These are phyloP conservation scores for Chlorella sp. DNA, from an alignment of 139 green algal species.

Conservation along the genomic window DNA sequence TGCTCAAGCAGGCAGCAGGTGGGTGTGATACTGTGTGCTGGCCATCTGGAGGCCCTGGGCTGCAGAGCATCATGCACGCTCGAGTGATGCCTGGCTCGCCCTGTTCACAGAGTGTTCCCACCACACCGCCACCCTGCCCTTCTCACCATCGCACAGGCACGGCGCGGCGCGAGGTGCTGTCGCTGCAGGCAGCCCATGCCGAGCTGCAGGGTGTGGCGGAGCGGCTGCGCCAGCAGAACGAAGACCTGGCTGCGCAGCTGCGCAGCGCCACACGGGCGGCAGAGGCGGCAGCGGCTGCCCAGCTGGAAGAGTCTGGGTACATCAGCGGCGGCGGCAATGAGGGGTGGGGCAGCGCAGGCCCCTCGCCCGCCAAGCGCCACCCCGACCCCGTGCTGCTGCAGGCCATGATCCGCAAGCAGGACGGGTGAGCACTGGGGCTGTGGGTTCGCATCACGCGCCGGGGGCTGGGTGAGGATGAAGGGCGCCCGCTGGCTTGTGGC, in stretches of 20 bases:
- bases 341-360: background rate
- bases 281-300: background rate
- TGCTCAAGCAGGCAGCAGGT: constrained; percentile 33
- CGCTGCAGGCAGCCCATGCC: constrained; percentile 6
- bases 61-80: too few relatives aligned
- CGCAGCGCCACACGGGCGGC: background rate
- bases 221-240: constrained; percentile 28
- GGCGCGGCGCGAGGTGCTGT: constrained; percentile 16
- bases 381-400: constrained; percentile 21
- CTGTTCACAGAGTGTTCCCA: too few relatives aligned
- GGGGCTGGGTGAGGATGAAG: too few relatives aligned
- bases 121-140: too few relatives aligned
- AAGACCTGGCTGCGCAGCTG: constrained; percentile 2
- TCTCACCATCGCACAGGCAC: background rate
- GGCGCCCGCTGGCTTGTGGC: too few relatives aligned
- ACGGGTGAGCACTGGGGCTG: background rate
- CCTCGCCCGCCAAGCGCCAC: constrained; percentile 32
- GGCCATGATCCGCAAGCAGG: constrained; percentile 40
- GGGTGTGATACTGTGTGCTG: too few relatives aligned
- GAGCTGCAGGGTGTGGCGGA: constrained; percentile 13
- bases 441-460: too few relatives aligned
- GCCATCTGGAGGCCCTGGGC: too few relatives aligned
- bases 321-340: background rate
- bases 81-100: too few relatives aligned
- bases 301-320: too few relatives aligned